Percentiles rank a stretch among this genome's conserved stretches.
Conservation (phyloP, 768 basidiomycete species). For the Russula olivacea region DNA sequence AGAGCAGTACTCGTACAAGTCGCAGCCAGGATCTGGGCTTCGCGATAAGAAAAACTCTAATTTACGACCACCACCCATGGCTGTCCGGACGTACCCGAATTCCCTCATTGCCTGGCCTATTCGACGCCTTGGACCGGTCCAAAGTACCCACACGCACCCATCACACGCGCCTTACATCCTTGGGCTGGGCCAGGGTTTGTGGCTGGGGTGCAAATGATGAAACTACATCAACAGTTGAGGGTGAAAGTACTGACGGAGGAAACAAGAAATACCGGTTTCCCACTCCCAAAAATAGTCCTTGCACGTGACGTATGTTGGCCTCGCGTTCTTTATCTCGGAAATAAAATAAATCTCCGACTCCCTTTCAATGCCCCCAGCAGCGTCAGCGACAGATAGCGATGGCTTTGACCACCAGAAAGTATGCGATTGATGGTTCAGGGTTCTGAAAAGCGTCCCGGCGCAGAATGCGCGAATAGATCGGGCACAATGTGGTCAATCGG, state of each 20-base stretch:
- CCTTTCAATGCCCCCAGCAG: neutral
- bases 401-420: no score
- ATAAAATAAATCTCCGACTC: neutral
- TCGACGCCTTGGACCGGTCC: neutral
- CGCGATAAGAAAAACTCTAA: neutral
- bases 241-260: neutral
- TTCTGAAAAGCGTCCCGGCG: neutral
- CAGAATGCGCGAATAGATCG: neutral
- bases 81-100: slow-evolving; percentile 10
- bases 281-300: neutral
- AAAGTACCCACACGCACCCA: neutral
- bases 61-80: neutral
- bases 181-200: neutral
- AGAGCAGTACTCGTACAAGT: neutral
- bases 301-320: neutral
- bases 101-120: neutral
- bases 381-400: neutral
- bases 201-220: neutral
- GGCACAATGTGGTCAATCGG: neutral
- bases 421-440: neutral
- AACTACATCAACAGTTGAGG: neutral
- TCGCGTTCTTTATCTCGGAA: no score
- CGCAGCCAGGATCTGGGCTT: slow-evolving; percentile 8
- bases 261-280: neutral
- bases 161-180: neutral